Evolutionary conservation across 768 basidiomycete species (phyloP).

Genomic region (Mycena albidolilacea): DNA sequence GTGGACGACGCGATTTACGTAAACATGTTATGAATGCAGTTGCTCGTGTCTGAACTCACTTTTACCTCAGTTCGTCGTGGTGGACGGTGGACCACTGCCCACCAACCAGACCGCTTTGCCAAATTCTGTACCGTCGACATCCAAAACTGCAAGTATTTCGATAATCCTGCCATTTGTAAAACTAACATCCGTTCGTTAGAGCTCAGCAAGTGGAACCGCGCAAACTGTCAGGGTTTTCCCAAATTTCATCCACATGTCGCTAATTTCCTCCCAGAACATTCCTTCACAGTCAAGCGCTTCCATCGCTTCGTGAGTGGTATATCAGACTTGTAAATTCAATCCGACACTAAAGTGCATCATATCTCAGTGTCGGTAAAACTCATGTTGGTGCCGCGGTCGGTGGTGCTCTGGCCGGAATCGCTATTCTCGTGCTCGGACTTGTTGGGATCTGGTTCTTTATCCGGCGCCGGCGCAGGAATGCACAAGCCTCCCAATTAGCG

Average conservation of each 20-base stretch:
- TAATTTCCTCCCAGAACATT: background rate
- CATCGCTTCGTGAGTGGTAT: background rate
- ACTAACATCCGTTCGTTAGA: background rate
- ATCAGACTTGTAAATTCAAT: too few relatives aligned
- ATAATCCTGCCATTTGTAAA: background rate
- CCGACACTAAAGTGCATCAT: background rate
- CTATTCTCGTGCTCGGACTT: conserved; percentile 23
- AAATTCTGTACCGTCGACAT: background rate
- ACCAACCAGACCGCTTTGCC: conserved; percentile 29
- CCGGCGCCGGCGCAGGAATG: conserved; percentile 17
- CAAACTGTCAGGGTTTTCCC: background rate
- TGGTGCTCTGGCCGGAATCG: conserved; percentile 20
- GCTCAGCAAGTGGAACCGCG: background rate
- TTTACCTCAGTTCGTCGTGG: conserved; percentile 26
- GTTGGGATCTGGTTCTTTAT: conserved; percentile 26
- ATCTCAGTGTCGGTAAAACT: background rate
- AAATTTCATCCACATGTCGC: background rate
- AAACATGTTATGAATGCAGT: background rate
- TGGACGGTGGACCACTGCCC: conserved; percentile 12
- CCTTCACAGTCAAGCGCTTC: background rate
- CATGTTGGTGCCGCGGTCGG: conserved; percentile 26
- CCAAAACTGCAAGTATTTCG: conserved; percentile 2
- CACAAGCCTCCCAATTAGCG: background rate
- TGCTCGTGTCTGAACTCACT: background rate
- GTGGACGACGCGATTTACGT: conserved; percentile 50